A percentile compares a stretch with the other conserved stretches of the same genome.
phyloP scores from a whole-genome alignment of 2,329 filamentous ascomycete genomes.

The Epichloe gansuensis region DNA sequence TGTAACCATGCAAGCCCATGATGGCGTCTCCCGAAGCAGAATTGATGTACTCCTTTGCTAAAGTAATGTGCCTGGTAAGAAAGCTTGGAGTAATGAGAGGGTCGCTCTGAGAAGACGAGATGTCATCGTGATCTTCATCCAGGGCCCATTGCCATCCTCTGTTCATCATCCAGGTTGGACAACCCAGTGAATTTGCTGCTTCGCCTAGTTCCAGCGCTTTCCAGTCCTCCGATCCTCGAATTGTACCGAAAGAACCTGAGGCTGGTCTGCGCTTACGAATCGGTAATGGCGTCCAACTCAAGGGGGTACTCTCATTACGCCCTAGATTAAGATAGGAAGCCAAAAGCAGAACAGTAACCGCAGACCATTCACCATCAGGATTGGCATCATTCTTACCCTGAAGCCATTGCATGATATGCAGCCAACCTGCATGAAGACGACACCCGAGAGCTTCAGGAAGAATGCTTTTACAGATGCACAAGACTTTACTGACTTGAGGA shows the following conservation, averaged over 20 bases:
- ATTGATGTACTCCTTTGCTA: constrained; percentile 53
- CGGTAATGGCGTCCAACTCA: constrained; percentile 16
- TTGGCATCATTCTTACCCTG: constrained; percentile 32
- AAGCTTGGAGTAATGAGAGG: constrained; percentile 25
- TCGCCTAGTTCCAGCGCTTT: constrained; percentile 34
- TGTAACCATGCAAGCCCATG: constrained; percentile 43
- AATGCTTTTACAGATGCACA: constrained; percentile 52
- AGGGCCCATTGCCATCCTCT: constrained; percentile 61
- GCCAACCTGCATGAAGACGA: constrained; percentile 58
- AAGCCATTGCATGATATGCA: constrained; percentile 62
- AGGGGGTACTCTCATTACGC: constrained; percentile 16
- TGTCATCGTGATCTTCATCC: constrained; percentile 35
- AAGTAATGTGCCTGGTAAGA: constrained; percentile 37
- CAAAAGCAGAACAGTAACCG: constrained; percentile 51
- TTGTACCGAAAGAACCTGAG: constrained; percentile 24
- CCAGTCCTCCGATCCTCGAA: constrained; percentile 32
- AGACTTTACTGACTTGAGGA: constrained; percentile 46
- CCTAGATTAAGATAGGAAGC: constrained; percentile 51
- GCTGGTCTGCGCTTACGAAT: constrained; percentile 19
- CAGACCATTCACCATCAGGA: constrained; percentile 55
- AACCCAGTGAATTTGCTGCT: constrained; percentile 34
- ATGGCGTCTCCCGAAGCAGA: constrained; percentile 45
- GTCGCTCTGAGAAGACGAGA: constrained; percentile 15
- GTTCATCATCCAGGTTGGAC: constrained; percentile 47
- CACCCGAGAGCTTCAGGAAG: constrained; percentile 46